Conservation (phyloP, 169 alveolate species). For the Theileria equi region DNA sequence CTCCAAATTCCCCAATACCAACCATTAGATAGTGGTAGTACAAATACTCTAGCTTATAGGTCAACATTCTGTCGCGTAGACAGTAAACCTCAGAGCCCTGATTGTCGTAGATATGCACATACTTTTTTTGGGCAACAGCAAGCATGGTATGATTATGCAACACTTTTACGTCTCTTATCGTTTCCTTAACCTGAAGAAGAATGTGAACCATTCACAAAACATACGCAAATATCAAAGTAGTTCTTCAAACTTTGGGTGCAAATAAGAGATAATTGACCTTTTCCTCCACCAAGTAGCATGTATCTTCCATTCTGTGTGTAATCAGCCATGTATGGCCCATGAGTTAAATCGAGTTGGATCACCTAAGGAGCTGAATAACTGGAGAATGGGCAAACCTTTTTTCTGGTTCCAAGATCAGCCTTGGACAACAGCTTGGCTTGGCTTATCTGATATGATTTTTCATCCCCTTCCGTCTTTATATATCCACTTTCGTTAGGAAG, state of each 20-base stretch:
- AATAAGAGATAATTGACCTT: constrained; percentile 89
- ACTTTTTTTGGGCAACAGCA: constrained; percentile 91
- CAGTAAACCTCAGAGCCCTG: constrained; percentile 92
- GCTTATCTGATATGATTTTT: constrained; percentile 27
- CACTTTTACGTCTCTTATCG: constrained; percentile 82
- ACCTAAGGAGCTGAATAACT: constrained; percentile 10
- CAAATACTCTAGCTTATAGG: constrained; percentile 86
- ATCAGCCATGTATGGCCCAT: constrained; percentile 88
- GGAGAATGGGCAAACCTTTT: constrained; percentile 29
- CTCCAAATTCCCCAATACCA: constrained; percentile 90
- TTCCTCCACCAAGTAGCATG: constrained; percentile 87
- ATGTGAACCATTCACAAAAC: constrained; percentile 23
- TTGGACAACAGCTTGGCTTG: constrained; percentile 22
- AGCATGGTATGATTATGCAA: constrained; percentile 89
- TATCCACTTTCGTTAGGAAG: constrained; percentile 54
- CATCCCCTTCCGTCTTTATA: constrained; percentile 28
- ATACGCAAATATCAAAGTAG: constrained; percentile 67
- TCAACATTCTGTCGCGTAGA: constrained; percentile 79
- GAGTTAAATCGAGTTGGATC: constrained; percentile 46
- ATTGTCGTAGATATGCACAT: constrained; percentile 89
- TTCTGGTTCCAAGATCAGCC: constrained; percentile 51
- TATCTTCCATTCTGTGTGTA: constrained; percentile 88
- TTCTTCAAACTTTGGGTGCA: constrained; percentile 73
- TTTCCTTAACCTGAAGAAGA: constrained; percentile 56
- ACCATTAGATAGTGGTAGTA: constrained; percentile 90